Evolutionary conservation across 2,329 filamentous ascomycete genomes (phyloP).

Genomic region (Aspergillus ustus): DNA sequence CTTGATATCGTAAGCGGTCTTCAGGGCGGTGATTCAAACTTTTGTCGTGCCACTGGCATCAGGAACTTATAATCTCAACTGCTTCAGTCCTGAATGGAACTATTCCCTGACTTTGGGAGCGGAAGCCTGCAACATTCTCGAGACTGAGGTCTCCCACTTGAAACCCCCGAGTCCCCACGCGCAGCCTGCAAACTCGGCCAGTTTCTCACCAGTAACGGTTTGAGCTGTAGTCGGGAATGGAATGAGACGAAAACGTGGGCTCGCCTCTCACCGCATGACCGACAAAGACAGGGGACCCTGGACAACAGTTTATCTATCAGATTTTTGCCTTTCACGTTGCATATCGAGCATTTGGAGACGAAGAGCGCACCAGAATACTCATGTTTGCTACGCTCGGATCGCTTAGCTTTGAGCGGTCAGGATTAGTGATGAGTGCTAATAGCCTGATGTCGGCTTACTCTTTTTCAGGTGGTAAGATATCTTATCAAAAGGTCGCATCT

Average conservation of each 20-base stretch:
- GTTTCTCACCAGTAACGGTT: background rate
- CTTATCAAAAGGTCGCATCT: background rate
- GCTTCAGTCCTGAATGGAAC: background rate
- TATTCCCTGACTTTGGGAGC: background rate
- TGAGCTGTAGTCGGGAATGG: background rate
- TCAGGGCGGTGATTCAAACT: too few relatives aligned
- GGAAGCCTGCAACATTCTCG: background rate
- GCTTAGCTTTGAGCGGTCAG: background rate
- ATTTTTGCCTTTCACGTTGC: background rate
- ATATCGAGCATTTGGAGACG: background rate
- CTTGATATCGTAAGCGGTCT: too few relatives aligned
- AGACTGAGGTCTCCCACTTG: background rate
- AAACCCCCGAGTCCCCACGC: background rate
- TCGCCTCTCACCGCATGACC: slow-evolving; percentile 13
- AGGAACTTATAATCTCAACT: background rate
- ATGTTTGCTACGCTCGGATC: background rate
- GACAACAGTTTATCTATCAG: background rate
- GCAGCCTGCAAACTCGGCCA: background rate
- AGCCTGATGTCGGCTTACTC: background rate
- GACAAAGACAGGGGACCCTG: background rate
- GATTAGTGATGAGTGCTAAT: background rate
- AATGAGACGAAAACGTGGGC: slow-evolving; percentile 8
- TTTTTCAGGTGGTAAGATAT: background rate
- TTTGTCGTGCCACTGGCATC: background rate
- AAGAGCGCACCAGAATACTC: background rate